Conservation (phyloP, 495 filamentous ascomycete genomes). For the Neurospora sp. region DNA sequence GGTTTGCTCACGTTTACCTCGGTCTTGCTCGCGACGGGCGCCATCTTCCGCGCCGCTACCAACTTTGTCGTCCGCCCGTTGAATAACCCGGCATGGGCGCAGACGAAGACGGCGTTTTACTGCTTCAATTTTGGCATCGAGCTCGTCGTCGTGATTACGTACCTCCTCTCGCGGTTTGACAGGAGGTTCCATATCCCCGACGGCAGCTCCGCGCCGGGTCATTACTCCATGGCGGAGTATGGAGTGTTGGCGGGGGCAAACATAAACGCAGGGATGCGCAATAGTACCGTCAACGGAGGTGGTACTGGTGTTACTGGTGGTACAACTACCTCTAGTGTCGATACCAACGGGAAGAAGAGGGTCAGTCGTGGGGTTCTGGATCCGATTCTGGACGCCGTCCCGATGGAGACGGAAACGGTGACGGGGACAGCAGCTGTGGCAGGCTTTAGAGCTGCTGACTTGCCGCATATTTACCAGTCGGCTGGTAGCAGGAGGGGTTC, state of each 20-base stretch:
- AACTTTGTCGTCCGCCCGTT: constrained; percentile 44
- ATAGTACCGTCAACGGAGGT: neutral
- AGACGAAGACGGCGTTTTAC: constrained; percentile 65
- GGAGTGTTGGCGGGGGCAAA: neutral
- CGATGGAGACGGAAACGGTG: neutral
- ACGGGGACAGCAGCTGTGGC: neutral
- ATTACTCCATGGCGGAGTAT: constrained; percentile 22
- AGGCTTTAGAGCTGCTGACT: neutral
- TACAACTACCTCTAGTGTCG: neutral
- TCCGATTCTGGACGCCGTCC: neutral
- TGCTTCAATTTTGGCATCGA: constrained; percentile 69
- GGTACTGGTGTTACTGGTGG: neutral
- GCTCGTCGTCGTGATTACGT: constrained; percentile 53
- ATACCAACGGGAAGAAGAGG: neutral
- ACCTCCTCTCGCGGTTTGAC: constrained; percentile 58
- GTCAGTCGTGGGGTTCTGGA: neutral
- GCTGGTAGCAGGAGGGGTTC: neutral
- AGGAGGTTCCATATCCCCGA: constrained; percentile 61
- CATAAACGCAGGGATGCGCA: neutral
- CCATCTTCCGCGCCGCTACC: constrained; percentile 54
- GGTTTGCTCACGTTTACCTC: constrained; percentile 47
- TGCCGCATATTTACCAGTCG: neutral
- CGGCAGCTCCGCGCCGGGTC: constrained; percentile 29
- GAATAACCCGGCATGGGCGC: constrained; percentile 54
- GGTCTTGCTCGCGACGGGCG: constrained; percentile 55